Evolutionary conservation across 352 stramenopile genomes (phyloP), one percentile per base, ranked within the genome.

Genomic region (Phytophthora lateralis): DNA sequence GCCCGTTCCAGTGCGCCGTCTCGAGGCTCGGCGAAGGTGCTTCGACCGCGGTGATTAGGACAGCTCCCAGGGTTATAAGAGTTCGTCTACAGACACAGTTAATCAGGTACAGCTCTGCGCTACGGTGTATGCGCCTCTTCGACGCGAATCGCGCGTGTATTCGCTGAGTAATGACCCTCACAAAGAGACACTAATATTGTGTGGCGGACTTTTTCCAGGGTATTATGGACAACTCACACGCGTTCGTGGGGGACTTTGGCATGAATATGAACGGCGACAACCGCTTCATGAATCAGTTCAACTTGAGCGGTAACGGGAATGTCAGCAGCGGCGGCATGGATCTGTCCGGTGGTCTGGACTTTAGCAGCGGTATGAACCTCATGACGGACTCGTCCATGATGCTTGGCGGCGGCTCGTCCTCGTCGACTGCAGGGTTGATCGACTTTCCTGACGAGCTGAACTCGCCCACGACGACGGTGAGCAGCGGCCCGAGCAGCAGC

Each of bases 381-480:
- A 91, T 93, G 81, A 81, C 69, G 38, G 78, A 88, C 38, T 64
- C 76, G 32, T 80, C 66, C 8, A 55, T 71, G 45, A 64, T 85
- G 61, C 50, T 88, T 14, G 60, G 55, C 12, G 48, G 66, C 18
- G 60, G 50, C 32, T 54, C 67, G 6, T 49, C 52, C 11, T 47
- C 58, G 6, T 56, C 69, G 6, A 74, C 75, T 4, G 52, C 69
- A 3, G 86, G 78, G 4, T 86, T 93, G 60, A 93, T 95, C 32
- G 87, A 94, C 51, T 94, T 95, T 56, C 87, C 87, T 0, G 87
- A 93, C 32, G 87, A 95, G 47, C 73, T 95, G n/a, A 91, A 95
- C 49, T 91, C 86, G 38, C 81, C 85, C 24, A 85, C 57, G 11
- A 47, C 32, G 4, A 68, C 35, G 7, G 42, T 57, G 20, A 63